Evolutionary conservation across 192 early-diverging fungal genomes (phyloP).

Genomic region (Entrophospora sp.): DNA sequence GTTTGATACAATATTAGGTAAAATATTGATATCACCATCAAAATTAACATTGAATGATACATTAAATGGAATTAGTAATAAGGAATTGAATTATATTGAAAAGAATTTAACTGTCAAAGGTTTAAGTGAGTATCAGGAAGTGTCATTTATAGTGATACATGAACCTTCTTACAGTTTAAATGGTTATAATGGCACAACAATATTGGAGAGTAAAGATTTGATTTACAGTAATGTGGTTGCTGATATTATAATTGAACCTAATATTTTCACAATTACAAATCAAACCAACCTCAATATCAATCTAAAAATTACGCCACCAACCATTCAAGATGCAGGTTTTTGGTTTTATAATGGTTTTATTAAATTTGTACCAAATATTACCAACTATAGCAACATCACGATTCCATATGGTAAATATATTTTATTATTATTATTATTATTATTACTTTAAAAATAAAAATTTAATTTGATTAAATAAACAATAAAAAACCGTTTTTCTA

Average conservation of each 20-base stretch:
- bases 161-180: background rate
- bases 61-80: background rate
- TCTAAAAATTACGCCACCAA: constrained; percentile 33
- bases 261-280: constrained; percentile 23
- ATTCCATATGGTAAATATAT: constrained; percentile 11
- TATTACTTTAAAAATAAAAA: background rate
- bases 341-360: constrained; percentile 45
- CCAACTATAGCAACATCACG: background rate
- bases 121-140: no score
- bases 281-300: constrained; percentile 24
- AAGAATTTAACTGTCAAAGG: background rate
- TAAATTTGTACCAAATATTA: constrained; percentile 24
- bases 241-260: constrained; percentile 24
- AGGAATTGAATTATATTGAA: background rate
- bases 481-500: no score
- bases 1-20: constrained; percentile 14
- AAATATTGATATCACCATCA: constrained; percentile 14
- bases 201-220: background rate
- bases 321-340: constrained; percentile 8
- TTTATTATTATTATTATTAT: background rate
- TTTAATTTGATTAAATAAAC: no score
- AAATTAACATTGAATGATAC: constrained; percentile 22
- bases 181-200: background rate
- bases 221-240: constrained; percentile 26
- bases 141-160: no score